These are phyloP conservation scores for Berberis vulgaris DNA, from an alignment of 164 flowering plant species.

Conservation along the genomic window DNA sequence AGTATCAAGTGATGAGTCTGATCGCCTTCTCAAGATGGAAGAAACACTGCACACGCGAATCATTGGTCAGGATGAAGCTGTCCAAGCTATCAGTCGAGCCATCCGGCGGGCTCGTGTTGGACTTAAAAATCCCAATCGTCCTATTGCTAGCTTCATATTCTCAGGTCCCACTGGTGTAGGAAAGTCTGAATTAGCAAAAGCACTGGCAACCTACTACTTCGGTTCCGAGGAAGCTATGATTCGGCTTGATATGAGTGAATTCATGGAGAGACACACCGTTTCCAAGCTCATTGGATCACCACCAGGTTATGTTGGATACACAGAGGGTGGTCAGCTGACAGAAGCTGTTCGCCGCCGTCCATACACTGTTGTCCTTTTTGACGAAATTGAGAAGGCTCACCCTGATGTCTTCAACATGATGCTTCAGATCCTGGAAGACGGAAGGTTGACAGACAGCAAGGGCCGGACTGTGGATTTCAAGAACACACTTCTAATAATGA, in stretches of 20 bases:
- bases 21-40: conserved; percentile 87
- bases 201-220: conserved; percentile 79
- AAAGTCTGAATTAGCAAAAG: conserved; percentile 81
- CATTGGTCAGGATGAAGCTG: conserved; percentile 92
- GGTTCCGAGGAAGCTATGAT: conserved; percentile 95
- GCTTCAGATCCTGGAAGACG: conserved; percentile 92
- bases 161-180: conserved; percentile 96
- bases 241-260: conserved; percentile 92
- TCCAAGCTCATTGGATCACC: conserved; percentile 90
- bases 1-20: conserved; percentile 75
- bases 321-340: conserved; percentile 87
- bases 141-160: conserved; percentile 87
- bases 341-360: conserved; percentile 82
- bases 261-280: conserved; percentile 87
- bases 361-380: conserved; percentile 76
- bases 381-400: conserved; percentile 94
- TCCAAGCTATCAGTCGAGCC: conserved; percentile 81
- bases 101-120: conserved; percentile 94
- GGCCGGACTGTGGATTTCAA: conserved; percentile 87
- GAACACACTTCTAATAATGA: conserved; percentile 82
- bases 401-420: conserved; percentile 95
- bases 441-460: conserved; percentile 83
- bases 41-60: conserved; percentile 71
- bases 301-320: conserved; percentile 85
- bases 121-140: conserved; percentile 74